Evolutionary conservation across 441 rosid genomes (phyloP), one percentile per base, ranked within the genome.

Genomic region (Hura crepitans): DNA sequence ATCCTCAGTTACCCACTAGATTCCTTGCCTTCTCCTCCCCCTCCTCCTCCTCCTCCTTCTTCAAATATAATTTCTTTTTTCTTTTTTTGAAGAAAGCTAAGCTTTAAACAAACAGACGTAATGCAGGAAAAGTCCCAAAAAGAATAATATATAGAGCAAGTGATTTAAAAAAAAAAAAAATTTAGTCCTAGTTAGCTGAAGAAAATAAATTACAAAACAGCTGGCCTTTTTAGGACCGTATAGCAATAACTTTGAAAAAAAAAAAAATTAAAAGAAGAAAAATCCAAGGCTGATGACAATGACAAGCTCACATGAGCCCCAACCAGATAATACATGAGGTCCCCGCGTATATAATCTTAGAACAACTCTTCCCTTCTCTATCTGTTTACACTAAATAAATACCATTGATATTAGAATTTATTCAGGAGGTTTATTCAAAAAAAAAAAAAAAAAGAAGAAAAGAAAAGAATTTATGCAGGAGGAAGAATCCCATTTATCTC

Each of bases 261-360:
- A 54, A 74, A 54, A 57, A 0, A 6, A 55, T 22, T 7, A 28
- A 18, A 45, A 60, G 64, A 62, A 20, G 61, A 63, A 70, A 17
- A 55, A 51, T 73, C 75, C 78, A 69, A 74, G 76, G 78, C 75
- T 35, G 78, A 74, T 70, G 86, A 81, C 68, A 75, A 59, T 59
- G 83, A 81, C 85, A 69, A 75, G 83, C 72, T 78, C 81, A 83
- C 86, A 83, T 78, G 85, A 78, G 45, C 80, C 78, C 78, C 76
- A 80, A 71, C 80, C 81, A 79, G 77, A 75, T 77, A 67, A 75
- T 63, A 79, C 78, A 56, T 72, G 77, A 68, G 82, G 88, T 74
- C 88, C 86, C 85, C 62, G 66, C 77, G 62, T 43, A 72, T 43
- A 72, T 71, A 63, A 54, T 62, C 78, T 45, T 54, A n/a, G 20